Evolutionary conservation across 805 yeast genomes (phyloP).

Genomic region (Yueomyces sp.): DNA sequence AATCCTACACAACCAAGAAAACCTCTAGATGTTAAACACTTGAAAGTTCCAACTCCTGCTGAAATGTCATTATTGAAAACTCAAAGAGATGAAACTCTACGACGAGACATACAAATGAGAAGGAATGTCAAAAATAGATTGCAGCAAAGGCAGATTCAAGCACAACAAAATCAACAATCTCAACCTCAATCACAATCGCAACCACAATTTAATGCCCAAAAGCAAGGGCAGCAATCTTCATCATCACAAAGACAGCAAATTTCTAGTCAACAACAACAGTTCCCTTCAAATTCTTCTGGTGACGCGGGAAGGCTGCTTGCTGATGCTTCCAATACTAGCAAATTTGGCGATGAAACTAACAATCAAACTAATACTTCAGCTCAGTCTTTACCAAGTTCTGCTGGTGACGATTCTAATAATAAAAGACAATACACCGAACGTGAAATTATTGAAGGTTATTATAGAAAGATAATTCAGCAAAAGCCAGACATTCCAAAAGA

Average conservation of each 20-base stretch:
- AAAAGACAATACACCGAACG: constrained; percentile 10
- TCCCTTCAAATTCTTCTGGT: background rate
- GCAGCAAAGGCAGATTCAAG: constrained; percentile 16
- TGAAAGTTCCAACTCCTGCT: constrained; percentile 63
- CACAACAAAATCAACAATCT: constrained; percentile 3
- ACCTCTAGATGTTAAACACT: constrained; percentile 28
- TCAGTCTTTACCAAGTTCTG: too few relatives aligned
- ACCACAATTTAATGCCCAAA: constrained; percentile 5
- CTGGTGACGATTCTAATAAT: background rate
- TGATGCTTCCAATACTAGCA: background rate
- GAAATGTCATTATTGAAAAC: constrained; percentile 72
- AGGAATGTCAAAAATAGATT: constrained; percentile 20
- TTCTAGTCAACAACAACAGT: background rate
- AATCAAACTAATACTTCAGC: too few relatives aligned
- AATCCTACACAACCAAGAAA: constrained; percentile 32
- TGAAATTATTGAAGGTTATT: constrained; percentile 20
- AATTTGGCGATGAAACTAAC: background rate
- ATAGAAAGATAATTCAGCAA: constrained; percentile 18
- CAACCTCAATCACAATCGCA: constrained; percentile 5
- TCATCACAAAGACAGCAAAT: constrained; percentile 4
- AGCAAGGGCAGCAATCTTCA: constrained; percentile 3
- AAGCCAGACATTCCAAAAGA: constrained; percentile 21
- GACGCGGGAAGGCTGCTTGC: background rate
- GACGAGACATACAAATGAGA: constrained; percentile 38
- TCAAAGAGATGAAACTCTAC: constrained; percentile 76